A percentile compares a stretch with the other conserved stretches of the same genome.
Conservation (phyloP, 768 basidiomycete genomes). For the Amanita pallidorosea region DNA sequence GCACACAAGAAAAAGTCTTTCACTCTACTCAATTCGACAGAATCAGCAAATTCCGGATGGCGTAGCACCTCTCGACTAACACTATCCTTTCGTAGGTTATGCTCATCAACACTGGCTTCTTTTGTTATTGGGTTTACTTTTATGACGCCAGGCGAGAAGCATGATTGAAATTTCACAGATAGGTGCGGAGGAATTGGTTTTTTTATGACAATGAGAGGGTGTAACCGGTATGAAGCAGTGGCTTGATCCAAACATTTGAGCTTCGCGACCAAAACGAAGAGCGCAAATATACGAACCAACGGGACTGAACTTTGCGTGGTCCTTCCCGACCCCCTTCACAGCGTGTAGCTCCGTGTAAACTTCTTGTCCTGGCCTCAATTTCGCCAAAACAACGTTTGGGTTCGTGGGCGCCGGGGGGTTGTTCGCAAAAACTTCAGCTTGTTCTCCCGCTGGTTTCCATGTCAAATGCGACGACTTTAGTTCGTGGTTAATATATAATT, state of each 20-base stretch:
- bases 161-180: slow-evolving; percentile 73
- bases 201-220: slow-evolving; percentile 71
- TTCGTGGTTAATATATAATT: slow-evolving; percentile 65
- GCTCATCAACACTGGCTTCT: slow-evolving; percentile 49
- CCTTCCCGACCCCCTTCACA: slow-evolving; percentile 84
- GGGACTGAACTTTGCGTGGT: slow-evolving; percentile 94
- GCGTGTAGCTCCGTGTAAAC: slow-evolving; percentile 84
- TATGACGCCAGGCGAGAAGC: slow-evolving; percentile 82
- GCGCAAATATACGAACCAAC: slow-evolving; percentile 49
- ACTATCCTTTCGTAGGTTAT: slow-evolving; percentile 69
- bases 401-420: slow-evolving; percentile 58
- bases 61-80: slow-evolving; percentile 89
- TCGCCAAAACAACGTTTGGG: slow-evolving; percentile 78
- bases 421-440: slow-evolving; percentile 44
- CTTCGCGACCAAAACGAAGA: neutral
- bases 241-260: slow-evolving; percentile 32
- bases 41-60: slow-evolving; percentile 81
- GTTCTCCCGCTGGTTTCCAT: slow-evolving; percentile 82
- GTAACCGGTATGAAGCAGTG: slow-evolving; percentile 89
- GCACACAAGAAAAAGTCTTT: slow-evolving; percentile 90
- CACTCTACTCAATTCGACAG: slow-evolving; percentile 74
- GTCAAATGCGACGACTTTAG: slow-evolving; percentile 54
- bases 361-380: slow-evolving; percentile 85
- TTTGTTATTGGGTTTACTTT: slow-evolving; percentile 47
- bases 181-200: slow-evolving; percentile 71